A percentile compares a stretch with the other conserved stretches of the same genome.
These are phyloP conservation scores for Euclidium syriacum DNA, from an alignment of 345 rosid species.

Conservation along the genomic window DNA sequence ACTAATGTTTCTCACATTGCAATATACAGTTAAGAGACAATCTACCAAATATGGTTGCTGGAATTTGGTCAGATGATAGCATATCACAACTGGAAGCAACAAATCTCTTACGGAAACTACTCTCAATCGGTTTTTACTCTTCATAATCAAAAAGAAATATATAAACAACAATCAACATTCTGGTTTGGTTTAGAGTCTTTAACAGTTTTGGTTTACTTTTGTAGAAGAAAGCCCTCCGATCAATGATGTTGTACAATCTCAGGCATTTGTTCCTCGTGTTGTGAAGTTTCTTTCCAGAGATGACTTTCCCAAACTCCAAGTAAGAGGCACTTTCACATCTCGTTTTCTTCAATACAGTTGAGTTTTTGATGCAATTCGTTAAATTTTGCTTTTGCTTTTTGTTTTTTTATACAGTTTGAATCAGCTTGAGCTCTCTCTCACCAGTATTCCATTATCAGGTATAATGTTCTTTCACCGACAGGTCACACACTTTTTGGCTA, in stretches of 20 bases:
- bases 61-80: constrained; percentile 61
- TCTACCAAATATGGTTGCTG: constrained; percentile 53
- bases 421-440: too few relatives aligned
- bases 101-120: constrained; percentile 61
- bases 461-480: too few relatives aligned
- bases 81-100: constrained; percentile 59
- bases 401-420: too few relatives aligned
- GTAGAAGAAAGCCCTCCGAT: constrained; percentile 82
- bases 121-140: too few relatives aligned
- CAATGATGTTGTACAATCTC: constrained; percentile 62
- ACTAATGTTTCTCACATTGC: neutral
- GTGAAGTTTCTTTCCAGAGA: constrained; percentile 70
- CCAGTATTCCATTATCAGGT: too few relatives aligned
- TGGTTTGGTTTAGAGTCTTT: neutral
- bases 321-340: constrained; percentile 14
- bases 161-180: neutral
- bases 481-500: too few relatives aligned
- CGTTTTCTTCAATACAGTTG: too few relatives aligned
- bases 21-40: constrained; percentile 3
- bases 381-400: too few relatives aligned
- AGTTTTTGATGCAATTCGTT: too few relatives aligned
- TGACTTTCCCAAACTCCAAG: constrained; percentile 81
- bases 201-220: neutral
- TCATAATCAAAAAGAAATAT: too few relatives aligned
- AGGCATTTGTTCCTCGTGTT: constrained; percentile 69